Conservation (phyloP, 2,329 filamentous ascomycete species). For the Fusarium heterosporum region DNA sequence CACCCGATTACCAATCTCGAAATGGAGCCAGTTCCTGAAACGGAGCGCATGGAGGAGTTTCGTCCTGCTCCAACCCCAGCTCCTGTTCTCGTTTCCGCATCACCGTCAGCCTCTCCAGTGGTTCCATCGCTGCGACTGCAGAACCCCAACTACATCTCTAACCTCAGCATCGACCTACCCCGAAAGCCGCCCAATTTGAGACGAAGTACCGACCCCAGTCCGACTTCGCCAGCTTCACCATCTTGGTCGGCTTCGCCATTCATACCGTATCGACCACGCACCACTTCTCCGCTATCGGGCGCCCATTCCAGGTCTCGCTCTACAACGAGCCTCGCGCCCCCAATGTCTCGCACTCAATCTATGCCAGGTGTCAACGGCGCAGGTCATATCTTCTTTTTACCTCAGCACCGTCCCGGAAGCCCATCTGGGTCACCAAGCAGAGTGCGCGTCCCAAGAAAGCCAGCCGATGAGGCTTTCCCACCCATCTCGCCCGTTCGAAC, state of each 20-base stretch:
- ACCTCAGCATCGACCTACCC: constrained; percentile 57
- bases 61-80: constrained; percentile 68
- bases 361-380: constrained; percentile 72
- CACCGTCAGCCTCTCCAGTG: constrained; percentile 57
- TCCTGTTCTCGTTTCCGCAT: constrained; percentile 57
- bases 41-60: constrained; percentile 75
- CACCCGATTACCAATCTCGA: constrained; percentile 43
- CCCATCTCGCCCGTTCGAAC: constrained; percentile 64
- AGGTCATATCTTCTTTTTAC: constrained; percentile 68
- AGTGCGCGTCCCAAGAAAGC: constrained; percentile 65
- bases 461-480: constrained; percentile 71
- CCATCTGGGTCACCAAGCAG: constrained; percentile 66
- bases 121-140: constrained; percentile 65
- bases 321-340: constrained; percentile 64
- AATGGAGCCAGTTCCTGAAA: constrained; percentile 77
- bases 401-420: constrained; percentile 65
- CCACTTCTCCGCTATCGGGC: constrained; percentile 70
- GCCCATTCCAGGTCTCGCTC: constrained; percentile 69
- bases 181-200: constrained; percentile 66
- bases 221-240: constrained; percentile 63
- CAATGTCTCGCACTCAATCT: constrained; percentile 73
- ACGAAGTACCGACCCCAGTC: constrained; percentile 69
- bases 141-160: constrained; percentile 52
- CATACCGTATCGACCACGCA: constrained; percentile 71
- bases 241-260: constrained; percentile 60